A percentile compares a stretch with the other conserved stretches of the same genome.
phyloP scores from a whole-genome alignment of 257 asterid species.

The Plantago ovata region DNA sequence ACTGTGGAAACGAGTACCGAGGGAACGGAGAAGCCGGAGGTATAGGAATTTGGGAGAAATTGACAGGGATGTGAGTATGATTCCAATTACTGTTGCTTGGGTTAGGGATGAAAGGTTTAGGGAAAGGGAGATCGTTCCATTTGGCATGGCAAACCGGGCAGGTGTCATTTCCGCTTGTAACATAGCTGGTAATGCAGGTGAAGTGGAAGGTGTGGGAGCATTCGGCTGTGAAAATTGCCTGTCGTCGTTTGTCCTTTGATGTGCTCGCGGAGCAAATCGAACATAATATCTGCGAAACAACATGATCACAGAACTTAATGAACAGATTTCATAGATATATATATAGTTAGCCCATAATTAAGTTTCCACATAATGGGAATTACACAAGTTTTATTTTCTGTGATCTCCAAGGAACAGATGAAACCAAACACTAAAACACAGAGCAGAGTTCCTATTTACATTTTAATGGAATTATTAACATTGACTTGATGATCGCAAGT shows the following conservation, averaged over 20 bases:
- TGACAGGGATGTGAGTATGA: not conserved
- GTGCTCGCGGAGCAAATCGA: constrained; percentile 23
- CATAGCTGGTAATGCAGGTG: constrained; percentile 19
- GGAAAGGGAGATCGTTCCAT: constrained; percentile 23
- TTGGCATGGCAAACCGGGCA: constrained; percentile 29
- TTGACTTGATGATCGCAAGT: too few relatives aligned
- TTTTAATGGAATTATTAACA: too few relatives aligned
- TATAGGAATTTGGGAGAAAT: constrained; percentile 4
- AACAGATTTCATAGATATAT: not conserved
- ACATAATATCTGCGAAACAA: constrained; percentile 28
- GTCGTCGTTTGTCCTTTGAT: constrained; percentile 20
- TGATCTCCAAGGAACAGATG: too few relatives aligned
- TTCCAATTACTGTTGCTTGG: not conserved
- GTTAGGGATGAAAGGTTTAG: not conserved
- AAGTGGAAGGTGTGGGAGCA: constrained; percentile 38
- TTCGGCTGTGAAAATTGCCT: constrained; percentile 30
- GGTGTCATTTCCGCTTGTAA: constrained; percentile 12
- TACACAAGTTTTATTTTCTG: too few relatives aligned
- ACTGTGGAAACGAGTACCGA: not conserved
- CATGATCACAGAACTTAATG: not conserved
- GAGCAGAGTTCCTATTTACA: too few relatives aligned
- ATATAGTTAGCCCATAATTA: not conserved
- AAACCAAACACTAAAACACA: too few relatives aligned
- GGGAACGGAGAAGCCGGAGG: not conserved
- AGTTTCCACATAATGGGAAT: too few relatives aligned